Evolutionary conservation across 805 yeast genomes (phyloP), one percentile per base, ranked within the genome.

Genomic region (Monosporozyma siamensis): DNA sequence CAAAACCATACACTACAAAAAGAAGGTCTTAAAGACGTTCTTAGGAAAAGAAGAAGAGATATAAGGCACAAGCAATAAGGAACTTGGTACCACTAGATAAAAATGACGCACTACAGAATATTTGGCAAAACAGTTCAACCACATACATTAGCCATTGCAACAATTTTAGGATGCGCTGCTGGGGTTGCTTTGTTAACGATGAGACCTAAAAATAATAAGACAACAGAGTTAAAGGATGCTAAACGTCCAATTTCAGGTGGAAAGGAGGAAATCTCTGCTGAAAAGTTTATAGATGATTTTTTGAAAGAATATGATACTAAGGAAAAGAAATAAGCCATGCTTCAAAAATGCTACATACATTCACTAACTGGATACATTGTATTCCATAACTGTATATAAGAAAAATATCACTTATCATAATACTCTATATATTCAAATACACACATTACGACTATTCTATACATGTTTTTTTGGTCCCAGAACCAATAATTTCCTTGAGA

Each of bases 51-150:
- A n/a, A n/a, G n/a, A n/a, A n/a, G n/a, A n/a, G n/a, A n/a, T n/a
- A n/a, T n/a, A n/a, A n/a, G n/a, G n/a, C n/a, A n/a, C n/a, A n/a
- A n/a, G n/a, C n/a, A n/a, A n/a, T n/a, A n/a, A n/a, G n/a, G n/a
- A n/a, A n/a, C n/a, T n/a, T n/a, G n/a, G n/a, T 11, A 14, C 12
- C 24, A 17, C 12, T 14, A 26, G 12, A n/a, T 4, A 15, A 34
- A 27, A 4, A 54, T 54, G 59, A 50, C 51, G 6, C 45, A 47
- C 61, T 89, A 89, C 73, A 71, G 68, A 49, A 82, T 89, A 55
- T 71, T 87, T 56, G 97, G 97, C 47, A 86, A 72, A 69, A 68
- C 84, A 48, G 80, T 89, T 56, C 87, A 79, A 56, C 77, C 97
- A 47, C 92, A 88, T 69, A 80, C 76, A 49, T 77, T 89, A 63